Percentiles rank a stretch among this genome's conserved stretches.
phyloP scores from a whole-genome alignment of 2,329 filamentous ascomycete genomes.

The Dryadomyces quercus-mongolicae region DNA sequence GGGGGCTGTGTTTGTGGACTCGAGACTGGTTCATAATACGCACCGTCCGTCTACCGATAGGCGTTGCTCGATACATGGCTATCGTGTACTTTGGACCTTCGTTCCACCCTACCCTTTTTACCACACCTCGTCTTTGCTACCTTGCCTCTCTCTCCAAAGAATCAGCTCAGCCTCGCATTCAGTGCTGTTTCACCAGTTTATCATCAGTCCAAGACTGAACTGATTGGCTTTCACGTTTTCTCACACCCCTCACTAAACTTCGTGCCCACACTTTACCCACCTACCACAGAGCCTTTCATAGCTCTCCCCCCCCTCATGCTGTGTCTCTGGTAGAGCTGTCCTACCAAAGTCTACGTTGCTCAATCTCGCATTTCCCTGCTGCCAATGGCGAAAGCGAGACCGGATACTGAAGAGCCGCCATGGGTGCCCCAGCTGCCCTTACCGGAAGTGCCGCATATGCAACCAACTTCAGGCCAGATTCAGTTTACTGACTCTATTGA shows the following conservation, averaged over 20 bases:
- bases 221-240: not conserved
- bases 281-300: not conserved
- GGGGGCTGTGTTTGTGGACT: not conserved
- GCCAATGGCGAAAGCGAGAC: not conserved
- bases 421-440: not conserved
- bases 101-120: not conserved
- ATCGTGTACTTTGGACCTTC: not conserved
- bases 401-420: not conserved
- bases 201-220: not conserved
- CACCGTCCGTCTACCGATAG: not conserved
- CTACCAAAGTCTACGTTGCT: not conserved
- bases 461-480: not conserved
- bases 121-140: not conserved
- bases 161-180: not conserved
- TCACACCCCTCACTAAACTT: not conserved
- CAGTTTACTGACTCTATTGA: slow-evolving; percentile 22
- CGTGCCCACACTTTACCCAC: not conserved
- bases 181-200: not conserved
- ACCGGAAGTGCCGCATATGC: not conserved
- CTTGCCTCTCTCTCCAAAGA: not conserved
- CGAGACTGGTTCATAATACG: not conserved
- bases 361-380: not conserved
- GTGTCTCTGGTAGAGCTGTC: not conserved
- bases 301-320: not conserved
- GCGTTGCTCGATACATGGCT: not conserved